phyloP scores from a whole-genome alignment of 441 rosid species.

The Euphorbia schlechtendalii region DNA sequence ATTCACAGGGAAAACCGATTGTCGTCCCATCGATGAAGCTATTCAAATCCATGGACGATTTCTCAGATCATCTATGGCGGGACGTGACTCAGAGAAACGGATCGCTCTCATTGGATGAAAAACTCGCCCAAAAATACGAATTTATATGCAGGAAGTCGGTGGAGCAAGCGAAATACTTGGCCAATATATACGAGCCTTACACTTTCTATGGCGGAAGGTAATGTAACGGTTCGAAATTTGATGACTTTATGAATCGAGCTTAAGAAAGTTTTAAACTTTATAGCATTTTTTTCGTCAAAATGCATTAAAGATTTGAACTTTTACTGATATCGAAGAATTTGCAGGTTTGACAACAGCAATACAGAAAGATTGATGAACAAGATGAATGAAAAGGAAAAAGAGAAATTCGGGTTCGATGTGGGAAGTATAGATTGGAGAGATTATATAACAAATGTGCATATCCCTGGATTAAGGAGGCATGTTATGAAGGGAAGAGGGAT shows the following conservation, averaged over 20 bases:
- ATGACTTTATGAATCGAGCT: too few species aligned
- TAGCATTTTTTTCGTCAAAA: too few species aligned
- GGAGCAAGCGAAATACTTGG: slow-evolving; percentile 79
- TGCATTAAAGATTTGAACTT: too few species aligned
- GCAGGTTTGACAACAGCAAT: slow-evolving; percentile 85
- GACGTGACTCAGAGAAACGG: slow-evolving; percentile 39
- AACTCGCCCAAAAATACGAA: slow-evolving; percentile 52
- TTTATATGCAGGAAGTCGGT: slow-evolving; percentile 62
- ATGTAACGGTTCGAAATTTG: neutral
- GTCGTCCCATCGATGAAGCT: slow-evolving; percentile 69
- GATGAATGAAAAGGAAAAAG: slow-evolving; percentile 76
- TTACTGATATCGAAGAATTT: neutral
- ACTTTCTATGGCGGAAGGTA: slow-evolving; percentile 86
- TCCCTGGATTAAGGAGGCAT: slow-evolving; percentile 77
- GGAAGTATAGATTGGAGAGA: slow-evolving; percentile 71
- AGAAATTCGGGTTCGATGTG: slow-evolving; percentile 62
- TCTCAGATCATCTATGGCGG: slow-evolving; percentile 49
- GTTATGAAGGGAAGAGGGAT: slow-evolving; percentile 60
- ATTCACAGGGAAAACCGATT: slow-evolving; percentile 73
- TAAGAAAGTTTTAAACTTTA: too few species aligned
- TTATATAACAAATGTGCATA: slow-evolving; percentile 71
- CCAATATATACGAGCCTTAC: slow-evolving; percentile 77
- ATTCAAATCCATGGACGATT: slow-evolving; percentile 68
- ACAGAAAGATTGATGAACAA: slow-evolving; percentile 58
- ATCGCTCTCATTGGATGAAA: slow-evolving; percentile 35